Percentiles rank a stretch among this genome's conserved stretches.
Evolutionary conservation across 805 yeast species (phyloP).

Genomic region (Pichia exigua): DNA sequence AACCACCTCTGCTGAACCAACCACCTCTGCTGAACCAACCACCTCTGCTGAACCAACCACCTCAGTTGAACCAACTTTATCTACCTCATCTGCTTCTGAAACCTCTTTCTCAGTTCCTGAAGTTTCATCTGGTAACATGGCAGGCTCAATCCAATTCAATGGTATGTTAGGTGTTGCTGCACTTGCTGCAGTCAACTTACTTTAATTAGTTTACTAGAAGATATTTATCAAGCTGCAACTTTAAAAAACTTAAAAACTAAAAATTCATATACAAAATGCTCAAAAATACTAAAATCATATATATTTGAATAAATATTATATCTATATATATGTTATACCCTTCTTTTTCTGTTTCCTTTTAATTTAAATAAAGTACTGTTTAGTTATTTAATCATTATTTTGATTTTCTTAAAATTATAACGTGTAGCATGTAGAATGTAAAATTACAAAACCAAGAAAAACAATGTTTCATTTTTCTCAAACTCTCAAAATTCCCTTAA

Average conservation of each 20-base stretch:
- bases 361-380: background rate
- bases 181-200: constrained; percentile 14
- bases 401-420: background rate
- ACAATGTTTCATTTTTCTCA: background rate
- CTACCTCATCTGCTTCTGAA: constrained; percentile 9
- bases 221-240: background rate
- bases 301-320: background rate
- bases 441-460: background rate
- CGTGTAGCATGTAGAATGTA: no score
- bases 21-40: constrained; percentile 12
- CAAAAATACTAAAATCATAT: background rate
- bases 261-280: background rate
- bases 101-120: constrained; percentile 21
- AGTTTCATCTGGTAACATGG: constrained; percentile 17
- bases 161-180: constrained; percentile 24
- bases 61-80: background rate
- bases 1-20: constrained; percentile 13
- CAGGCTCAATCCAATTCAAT: constrained; percentile 22
- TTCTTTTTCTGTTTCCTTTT: background rate
- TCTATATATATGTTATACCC: background rate
- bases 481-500: background rate
- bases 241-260: background rate
- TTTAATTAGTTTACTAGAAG: constrained; percentile 3
- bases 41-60: constrained; percentile 3
- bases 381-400: background rate